Percentiles rank a stretch among this genome's conserved stretches.
phyloP scores from a whole-genome alignment of 2,329 filamentous ascomycete species.

The Aspergillus chevalieri region DNA sequence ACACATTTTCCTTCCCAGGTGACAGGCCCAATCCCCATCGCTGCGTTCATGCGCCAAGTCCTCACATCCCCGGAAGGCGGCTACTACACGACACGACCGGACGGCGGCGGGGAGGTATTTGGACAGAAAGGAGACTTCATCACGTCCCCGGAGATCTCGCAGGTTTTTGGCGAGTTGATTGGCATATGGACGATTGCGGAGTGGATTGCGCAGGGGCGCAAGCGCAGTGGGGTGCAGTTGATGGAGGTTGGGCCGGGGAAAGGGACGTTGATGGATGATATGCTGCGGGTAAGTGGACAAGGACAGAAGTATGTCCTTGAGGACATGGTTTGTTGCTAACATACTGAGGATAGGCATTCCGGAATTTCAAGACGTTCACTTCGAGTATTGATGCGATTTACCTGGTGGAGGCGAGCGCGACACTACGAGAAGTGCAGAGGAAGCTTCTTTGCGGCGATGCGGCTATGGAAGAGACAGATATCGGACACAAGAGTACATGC shows the following conservation, averaged over 20 bases:
- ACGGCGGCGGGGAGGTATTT: constrained; percentile 72
- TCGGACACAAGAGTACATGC: constrained; percentile 67
- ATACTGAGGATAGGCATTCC: constrained; percentile 59
- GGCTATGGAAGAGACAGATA: constrained; percentile 62
- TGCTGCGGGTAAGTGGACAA: constrained; percentile 66
- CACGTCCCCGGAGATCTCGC: constrained; percentile 94
- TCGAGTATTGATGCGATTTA: constrained; percentile 79
- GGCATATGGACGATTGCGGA: constrained; percentile 94
- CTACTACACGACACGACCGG: constrained; percentile 78
- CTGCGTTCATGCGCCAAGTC: constrained; percentile 97
- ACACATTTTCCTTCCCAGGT: constrained; percentile 41
- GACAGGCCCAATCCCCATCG: constrained; percentile 85
- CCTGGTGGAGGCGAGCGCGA: constrained; percentile 85
- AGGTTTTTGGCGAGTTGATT: constrained; percentile 90
- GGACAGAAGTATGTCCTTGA: background rate
- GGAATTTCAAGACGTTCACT: constrained; percentile 72
- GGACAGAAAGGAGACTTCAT: constrained; percentile 92
- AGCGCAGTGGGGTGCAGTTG: constrained; percentile 68
- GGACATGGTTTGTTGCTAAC: constrained; percentile 2
- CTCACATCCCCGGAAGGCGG: constrained; percentile 84
- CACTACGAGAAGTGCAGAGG: constrained; percentile 71
- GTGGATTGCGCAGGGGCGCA: constrained; percentile 86
- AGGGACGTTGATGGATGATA: constrained; percentile 95
- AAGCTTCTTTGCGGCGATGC: constrained; percentile 71
- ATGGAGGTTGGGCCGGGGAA: constrained; percentile 92